These are phyloP conservation scores for Pseudogymnoascus sp. DNA, from an alignment of 2,329 filamentous ascomycete species.

Conservation along the genomic window DNA sequence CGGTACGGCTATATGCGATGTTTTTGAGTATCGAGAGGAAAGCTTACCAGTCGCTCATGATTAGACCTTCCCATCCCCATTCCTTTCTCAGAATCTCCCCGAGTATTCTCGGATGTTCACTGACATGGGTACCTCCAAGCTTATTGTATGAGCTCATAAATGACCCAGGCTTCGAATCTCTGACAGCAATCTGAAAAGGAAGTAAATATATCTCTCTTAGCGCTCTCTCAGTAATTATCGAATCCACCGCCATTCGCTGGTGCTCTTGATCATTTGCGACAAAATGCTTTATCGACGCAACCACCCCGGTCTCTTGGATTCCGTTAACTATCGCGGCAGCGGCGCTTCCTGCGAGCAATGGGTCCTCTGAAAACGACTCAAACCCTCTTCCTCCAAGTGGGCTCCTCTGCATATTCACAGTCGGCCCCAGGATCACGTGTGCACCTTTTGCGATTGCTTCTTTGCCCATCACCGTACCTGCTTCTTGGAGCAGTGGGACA, in stretches of 20 bases:
- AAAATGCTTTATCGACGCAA: slow-evolving; percentile 39
- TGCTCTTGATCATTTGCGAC: slow-evolving; percentile 37
- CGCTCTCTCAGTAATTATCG: slow-evolving; percentile 30
- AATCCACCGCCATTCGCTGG: slow-evolving; percentile 28
- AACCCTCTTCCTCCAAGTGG: slow-evolving; percentile 40
- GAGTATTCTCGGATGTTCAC: slow-evolving; percentile 44
- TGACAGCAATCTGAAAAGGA: slow-evolving; percentile 37
- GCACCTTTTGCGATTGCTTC: slow-evolving; percentile 61
- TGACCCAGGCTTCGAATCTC: slow-evolving; percentile 39
- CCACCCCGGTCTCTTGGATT: slow-evolving; percentile 33
- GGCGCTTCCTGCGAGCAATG: slow-evolving; percentile 36
- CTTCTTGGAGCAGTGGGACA: slow-evolving; percentile 50
- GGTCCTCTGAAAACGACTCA: slow-evolving; percentile 41
- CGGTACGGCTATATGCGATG: neutral
- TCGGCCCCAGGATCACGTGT: slow-evolving; percentile 62
- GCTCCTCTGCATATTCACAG: slow-evolving; percentile 39
- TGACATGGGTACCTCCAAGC: slow-evolving; percentile 48
- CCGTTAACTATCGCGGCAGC: slow-evolving; percentile 35
- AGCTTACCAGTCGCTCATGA: slow-evolving; percentile 51
- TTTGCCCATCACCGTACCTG: slow-evolving; percentile 48
- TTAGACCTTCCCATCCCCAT: slow-evolving; percentile 49
- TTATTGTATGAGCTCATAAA: slow-evolving; percentile 56
- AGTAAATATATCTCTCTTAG: slow-evolving; percentile 36
- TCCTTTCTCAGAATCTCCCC: slow-evolving; percentile 45
- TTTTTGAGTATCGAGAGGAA: neutral